Evolutionary conservation across 768 basidiomycete genomes (phyloP), one percentile per base, ranked within the genome.

Genomic region (Hortiboletus campestris): DNA sequence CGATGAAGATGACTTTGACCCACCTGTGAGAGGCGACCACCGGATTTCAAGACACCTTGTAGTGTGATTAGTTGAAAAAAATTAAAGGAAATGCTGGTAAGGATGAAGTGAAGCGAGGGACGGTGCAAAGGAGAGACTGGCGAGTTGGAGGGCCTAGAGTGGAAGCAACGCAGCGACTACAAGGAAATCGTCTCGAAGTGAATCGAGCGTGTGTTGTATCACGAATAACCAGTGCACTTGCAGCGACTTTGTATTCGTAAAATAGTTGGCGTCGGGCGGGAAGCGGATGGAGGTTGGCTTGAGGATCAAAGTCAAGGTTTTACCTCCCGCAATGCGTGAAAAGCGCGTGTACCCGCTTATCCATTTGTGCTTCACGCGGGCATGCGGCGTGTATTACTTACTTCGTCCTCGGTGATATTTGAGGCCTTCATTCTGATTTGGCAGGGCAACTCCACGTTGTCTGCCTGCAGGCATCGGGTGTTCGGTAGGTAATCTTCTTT

Each of bases 391-490:
- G 58, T 63, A 70, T 69, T 72, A 68, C 64, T 59, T 58, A 66
- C 60, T 64, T 63, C 48, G 65, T 67, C 62, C 58, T 63, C 67
- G 71, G 70, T 55, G 58, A 66, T 60, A 77, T 76, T 78, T 76
- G 74, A 73, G 67, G 65, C 74, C 72, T 75, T 62, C 38, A 51
- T 56, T 85, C 82, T 79, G 80, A 84, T 83, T 71, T 66, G 71
- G 69, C 55, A 71, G 53, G 61, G 75, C 72, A 71, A 75, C 71
- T 73, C 72, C 80, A 88, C 85, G 86, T 85, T 86, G 78, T 76
- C 73, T 84, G 86, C 86, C 86, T 87, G 84, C 84, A 86, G 85
- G 86, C 84, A 81, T 67, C 64, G 59, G 65, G 69, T 72, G 76
- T 76, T 75, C 51, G 60, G 62, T 61, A 25, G 25, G 25, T 25